Base-by-base conservation (phyloP, 2,329 filamentous ascomycete genomes). In the Epichloe typhina region DNA sequence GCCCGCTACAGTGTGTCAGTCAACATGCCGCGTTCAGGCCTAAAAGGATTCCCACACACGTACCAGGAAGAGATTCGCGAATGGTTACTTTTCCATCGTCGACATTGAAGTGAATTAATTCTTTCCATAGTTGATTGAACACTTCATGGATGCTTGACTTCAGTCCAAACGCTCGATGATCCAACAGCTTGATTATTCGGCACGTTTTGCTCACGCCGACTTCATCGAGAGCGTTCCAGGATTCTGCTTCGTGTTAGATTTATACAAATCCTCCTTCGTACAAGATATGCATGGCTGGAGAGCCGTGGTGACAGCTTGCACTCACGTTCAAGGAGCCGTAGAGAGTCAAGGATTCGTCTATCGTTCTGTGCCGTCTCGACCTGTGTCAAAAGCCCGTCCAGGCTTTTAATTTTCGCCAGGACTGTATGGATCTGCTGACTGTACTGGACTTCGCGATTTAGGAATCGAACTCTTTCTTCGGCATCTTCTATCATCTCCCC, bases 81-180 rank as follows among this genome's bases (percentile, higher is more conserved):
- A 94, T 74, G 0, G 70, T 74, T 7, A 93, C 67, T 44, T 67
- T 73, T 8, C 72, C 69, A 8, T 70, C 66, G 21, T 77, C 70
- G 1, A 71, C 64, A 59, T 91, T 79, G 17, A 89, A 66, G 1
- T 72, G 66, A 12, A 95, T 70, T 42, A 91, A 70, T 0, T 74
- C 70, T 52, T 77, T 77, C 88, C 89, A 96, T n/a, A 82, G 75
- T 50, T 74, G 72, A 42, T 79, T 76, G 39, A 93, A 75, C 8
- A 79, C 77, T 40, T 84, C 77, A 52, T 82, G 76, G 21, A 93
- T 76, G 19, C 77, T 73, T 2, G 76, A 74, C 54, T 82, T 83
- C 51, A 95, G 69, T 58, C 83, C 79, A 26, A 80, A 79, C 2
- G 79, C 76, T 55, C 83, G 78, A 43, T 79, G 66, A 54, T 82